Evolutionary conservation across 305 asterid genomes (phyloP), one percentile per base, ranked within the genome.

Genomic region (Fraxinus platypoda): DNA sequence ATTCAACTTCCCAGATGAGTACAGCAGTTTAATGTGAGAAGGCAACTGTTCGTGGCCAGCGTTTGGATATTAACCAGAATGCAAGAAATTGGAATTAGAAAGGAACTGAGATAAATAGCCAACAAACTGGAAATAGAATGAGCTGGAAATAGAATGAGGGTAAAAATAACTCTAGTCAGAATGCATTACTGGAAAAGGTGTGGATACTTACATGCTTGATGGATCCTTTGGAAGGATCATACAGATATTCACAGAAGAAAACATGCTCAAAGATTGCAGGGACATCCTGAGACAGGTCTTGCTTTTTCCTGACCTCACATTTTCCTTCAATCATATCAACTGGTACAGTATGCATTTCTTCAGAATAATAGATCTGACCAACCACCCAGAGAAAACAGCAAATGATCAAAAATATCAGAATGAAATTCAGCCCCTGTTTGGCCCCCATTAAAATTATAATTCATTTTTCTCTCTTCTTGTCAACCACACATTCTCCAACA

Each of bases 281-380:
- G 87, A 85, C 92, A 78, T 93, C 97, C 78, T 81, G 93, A 77
- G 91, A 86, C 76, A 94, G 86, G 81, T 94, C 98, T 82, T 85
- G 90, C 94, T 87, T 92, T 89, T 84, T 94, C 83, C 95, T 86
- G 81, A 96, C 91, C 89, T 91, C 98, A 86, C 98, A 96, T 88
- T 89, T 93, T 64, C 99, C 98, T 84, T 92, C 92, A 83, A 96
- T 88, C 77, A 80, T 49, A 74, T 88, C 91, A 76, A 93, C 82
- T 11, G 95, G 88, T 81, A 96, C 73, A 35, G 81, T 86, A 84
- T 88, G 94, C 68, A 84, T 89, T 81, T 94, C 98, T 86, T 92
- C 98, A 28, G 97, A 92, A 82, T 91, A 96, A 83, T 91, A 96
- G 57, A 96, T 87, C 98, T 96, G 93, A 68, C 38, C 86, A 82